A percentile compares a stretch with the other conserved stretches of the same genome.
These are phyloP conservation scores for Fusarium redolens DNA, from an alignment of 2,329 filamentous ascomycete species.

Conservation along the genomic window DNA sequence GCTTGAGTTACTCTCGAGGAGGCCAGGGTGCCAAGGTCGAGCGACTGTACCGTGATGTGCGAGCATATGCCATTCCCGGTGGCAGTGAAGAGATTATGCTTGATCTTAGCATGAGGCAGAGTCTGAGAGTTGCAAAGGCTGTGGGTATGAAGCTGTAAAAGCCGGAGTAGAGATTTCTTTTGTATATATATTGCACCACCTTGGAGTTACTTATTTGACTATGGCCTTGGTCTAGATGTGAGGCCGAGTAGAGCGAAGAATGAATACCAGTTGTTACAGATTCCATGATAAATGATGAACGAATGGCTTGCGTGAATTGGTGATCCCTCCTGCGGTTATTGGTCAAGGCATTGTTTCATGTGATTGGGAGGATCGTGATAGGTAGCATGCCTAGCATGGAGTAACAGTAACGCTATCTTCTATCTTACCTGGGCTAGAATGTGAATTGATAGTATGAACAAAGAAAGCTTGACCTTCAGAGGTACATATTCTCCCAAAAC, in stretches of 20 bases:
- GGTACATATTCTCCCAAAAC: neutral
- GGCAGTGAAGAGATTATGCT: slow-evolving; percentile 99
- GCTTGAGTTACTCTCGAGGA: slow-evolving; percentile 89
- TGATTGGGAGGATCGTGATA: neutral
- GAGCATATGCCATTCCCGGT: slow-evolving; percentile 95
- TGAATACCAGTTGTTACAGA: slow-evolving; percentile 2
- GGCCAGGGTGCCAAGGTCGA: slow-evolving; percentile 97
- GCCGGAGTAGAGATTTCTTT: neutral
- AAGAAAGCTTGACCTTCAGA: neutral
- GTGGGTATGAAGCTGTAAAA: slow-evolving; percentile 93
- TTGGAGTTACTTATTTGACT: slow-evolving; percentile 21
- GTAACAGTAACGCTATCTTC: neutral
- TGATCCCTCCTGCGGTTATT: neutral
- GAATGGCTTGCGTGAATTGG: neutral
- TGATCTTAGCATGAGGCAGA: slow-evolving; percentile 93
- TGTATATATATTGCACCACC: slow-evolving; percentile 23
- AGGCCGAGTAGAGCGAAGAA: slow-evolving; percentile 23
- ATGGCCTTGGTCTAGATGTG: neutral
- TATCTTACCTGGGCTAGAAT: neutral
- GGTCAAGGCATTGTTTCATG: neutral
- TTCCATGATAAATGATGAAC: neutral
- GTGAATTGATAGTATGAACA: neutral
- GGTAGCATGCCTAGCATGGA: neutral
- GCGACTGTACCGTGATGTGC: slow-evolving; percentile 91
- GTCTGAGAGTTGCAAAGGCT: slow-evolving; percentile 86